These are phyloP conservation scores for Salvia rosmarinus DNA, from an alignment of 257 asterid genomes.

Conservation along the genomic window DNA sequence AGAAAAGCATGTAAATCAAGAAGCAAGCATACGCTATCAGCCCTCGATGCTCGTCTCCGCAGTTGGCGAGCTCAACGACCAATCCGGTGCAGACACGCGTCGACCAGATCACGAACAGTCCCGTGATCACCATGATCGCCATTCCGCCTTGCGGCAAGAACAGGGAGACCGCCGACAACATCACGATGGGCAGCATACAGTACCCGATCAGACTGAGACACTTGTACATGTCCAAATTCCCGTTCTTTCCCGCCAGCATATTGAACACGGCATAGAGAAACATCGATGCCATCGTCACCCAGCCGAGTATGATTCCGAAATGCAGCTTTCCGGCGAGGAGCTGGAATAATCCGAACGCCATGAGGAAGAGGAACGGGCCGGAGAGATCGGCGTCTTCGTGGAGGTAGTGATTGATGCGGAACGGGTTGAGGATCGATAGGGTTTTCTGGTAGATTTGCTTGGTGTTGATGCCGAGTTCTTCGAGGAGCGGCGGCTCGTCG, in stretches of 20 bases:
- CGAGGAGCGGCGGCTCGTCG: conserved; percentile 89
- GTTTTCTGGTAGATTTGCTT: conserved; percentile 88
- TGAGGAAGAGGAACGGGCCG: conserved; percentile 79
- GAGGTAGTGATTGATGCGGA: conserved; percentile 64
- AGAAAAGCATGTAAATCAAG: conserved; percentile 81
- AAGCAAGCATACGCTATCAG: conserved; percentile 83
- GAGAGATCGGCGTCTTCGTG: conserved; percentile 95
- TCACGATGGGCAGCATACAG: conserved; percentile 86
- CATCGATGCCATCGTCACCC: conserved; percentile 89
- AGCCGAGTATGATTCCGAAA: conserved; percentile 83
- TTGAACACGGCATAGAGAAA: conserved; percentile 80
- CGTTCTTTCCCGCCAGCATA: conserved; percentile 85
- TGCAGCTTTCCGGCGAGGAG: conserved; percentile 89
- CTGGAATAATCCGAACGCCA: conserved; percentile 89
- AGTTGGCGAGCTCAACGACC: conserved; percentile 86
- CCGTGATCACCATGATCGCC: conserved; percentile 66
- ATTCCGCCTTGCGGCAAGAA: conserved; percentile 85
- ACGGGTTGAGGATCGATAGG: conserved; percentile 62
- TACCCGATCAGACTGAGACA: conserved; percentile 89
- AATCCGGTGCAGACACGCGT: conserved; percentile 88
- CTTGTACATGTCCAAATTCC: conserved; percentile 82
- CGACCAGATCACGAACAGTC: conserved; percentile 79
- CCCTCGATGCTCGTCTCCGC: conserved; percentile 87
- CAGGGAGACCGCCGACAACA: conserved; percentile 73
- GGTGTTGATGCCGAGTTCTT: conserved; percentile 91